phyloP scores from a whole-genome alignment of 805 yeast species.

The Priceomyces medius region DNA sequence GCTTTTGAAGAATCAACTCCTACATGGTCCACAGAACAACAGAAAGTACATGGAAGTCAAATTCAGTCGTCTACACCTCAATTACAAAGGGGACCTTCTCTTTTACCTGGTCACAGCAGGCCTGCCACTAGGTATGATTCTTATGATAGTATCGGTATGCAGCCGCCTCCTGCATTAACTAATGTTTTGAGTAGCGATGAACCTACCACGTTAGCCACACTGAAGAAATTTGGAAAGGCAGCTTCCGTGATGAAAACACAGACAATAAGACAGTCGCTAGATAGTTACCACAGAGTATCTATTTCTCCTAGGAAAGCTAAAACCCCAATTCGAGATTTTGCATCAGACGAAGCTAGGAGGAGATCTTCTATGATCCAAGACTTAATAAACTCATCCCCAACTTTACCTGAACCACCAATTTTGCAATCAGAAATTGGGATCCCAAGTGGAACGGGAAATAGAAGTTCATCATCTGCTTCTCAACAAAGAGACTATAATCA shows the following conservation, averaged over 20 bases:
- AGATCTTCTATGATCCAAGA: conserved; percentile 36
- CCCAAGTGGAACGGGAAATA: conserved; percentile 3
- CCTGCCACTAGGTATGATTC: conserved; percentile 16
- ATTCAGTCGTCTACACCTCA: conserved; percentile 31
- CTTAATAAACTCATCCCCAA: conserved; percentile 41
- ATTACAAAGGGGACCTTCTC: conserved; percentile 14
- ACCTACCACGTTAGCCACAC: conserved; percentile 6
- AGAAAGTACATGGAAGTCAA: conserved; percentile 9
- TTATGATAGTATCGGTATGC: conserved; percentile 23
- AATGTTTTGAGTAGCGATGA: conserved; percentile 4
- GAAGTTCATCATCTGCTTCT: conserved; percentile 3
- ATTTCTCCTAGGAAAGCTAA: conserved; percentile 31
- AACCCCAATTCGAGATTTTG: conserved; percentile 16
- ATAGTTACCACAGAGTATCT: conserved; percentile 28
- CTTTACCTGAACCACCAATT: conserved; percentile 44
- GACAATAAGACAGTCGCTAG: conserved; percentile 31
- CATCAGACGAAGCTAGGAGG: conserved; percentile 13
- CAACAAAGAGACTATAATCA: conserved; percentile 10
- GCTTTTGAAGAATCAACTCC: conserved; percentile 30
- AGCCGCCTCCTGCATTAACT: conserved; percentile 20
- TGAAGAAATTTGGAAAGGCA: conserved; percentile 1
- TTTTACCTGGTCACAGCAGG: conserved; percentile 6
- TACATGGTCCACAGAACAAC: conserved; percentile 34
- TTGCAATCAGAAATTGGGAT: conserved; percentile 35
- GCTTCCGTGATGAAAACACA: conserved; percentile 18